Percentiles rank a stretch among this genome's conserved stretches.
These are phyloP conservation scores for Aureobasidium musti DNA, from an alignment of 2,329 filamentous ascomycete genomes.

Conservation along the genomic window DNA sequence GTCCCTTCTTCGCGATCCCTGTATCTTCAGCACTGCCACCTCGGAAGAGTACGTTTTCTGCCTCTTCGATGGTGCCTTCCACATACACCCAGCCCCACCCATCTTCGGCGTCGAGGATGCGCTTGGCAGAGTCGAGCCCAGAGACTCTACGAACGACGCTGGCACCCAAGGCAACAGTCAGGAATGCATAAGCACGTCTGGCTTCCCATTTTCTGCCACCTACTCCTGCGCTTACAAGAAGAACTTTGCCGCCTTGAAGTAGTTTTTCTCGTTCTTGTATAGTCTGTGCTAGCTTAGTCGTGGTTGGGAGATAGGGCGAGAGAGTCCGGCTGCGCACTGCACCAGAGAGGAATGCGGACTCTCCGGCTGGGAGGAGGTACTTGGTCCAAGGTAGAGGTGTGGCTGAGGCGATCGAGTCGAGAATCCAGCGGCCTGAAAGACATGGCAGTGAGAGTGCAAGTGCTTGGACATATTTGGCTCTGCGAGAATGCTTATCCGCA, in stretches of 20 bases:
- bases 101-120: constrained; percentile 57
- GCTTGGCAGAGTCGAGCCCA: constrained; percentile 65
- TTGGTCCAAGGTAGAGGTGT: constrained; percentile 70
- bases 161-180: constrained; percentile 77
- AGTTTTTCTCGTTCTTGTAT: constrained; percentile 50
- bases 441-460: constrained; percentile 87
- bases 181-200: constrained; percentile 73
- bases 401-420: constrained; percentile 65
- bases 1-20: not conserved
- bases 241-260: constrained; percentile 33
- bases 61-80: constrained; percentile 62
- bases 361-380: constrained; percentile 83
- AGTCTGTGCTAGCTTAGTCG: constrained; percentile 58
- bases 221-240: constrained; percentile 53
- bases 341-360: constrained; percentile 73
- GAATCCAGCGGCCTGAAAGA: constrained; percentile 78
- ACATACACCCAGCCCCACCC: constrained; percentile 71
- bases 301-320: constrained; percentile 58
- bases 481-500: constrained; percentile 80
- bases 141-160: constrained; percentile 64
- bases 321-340: constrained; percentile 75
- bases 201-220: constrained; percentile 58
- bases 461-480: constrained; percentile 91
- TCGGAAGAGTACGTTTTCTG: constrained; percentile 54
- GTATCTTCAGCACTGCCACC: constrained; percentile 27